Evolutionary conservation across 805 yeast genomes (phyloP).

Genomic region (Yarrowia divulgata): DNA sequence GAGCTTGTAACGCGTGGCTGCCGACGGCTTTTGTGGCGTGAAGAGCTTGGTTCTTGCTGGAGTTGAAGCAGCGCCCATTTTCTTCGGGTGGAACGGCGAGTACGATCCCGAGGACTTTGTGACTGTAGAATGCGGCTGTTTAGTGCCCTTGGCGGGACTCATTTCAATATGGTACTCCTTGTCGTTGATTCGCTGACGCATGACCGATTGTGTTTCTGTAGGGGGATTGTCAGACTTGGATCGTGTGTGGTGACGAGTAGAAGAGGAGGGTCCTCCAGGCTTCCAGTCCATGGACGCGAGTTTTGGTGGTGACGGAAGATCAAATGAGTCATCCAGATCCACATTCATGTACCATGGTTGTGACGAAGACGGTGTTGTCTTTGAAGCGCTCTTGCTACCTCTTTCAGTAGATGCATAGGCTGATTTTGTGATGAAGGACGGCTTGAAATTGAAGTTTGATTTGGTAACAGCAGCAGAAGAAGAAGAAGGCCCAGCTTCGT

Average conservation of each 20-base stretch:
- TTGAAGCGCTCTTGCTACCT: neutral
- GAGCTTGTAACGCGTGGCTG: neutral
- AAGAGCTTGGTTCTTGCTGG: slow-evolving; percentile 22
- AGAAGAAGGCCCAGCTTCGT: neutral
- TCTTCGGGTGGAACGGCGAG: slow-evolving; percentile 25
- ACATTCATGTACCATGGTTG: slow-evolving; percentile 30
- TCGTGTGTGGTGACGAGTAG: neutral
- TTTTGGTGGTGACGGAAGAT: slow-evolving; percentile 36
- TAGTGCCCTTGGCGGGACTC: slow-evolving; percentile 13
- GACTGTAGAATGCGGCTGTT: neutral
- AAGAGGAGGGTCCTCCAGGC: slow-evolving; percentile 2
- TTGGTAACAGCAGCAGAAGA: neutral
- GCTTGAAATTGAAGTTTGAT: slow-evolving; percentile 5
- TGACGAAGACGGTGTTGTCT: slow-evolving; percentile 9
- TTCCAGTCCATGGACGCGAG: slow-evolving; percentile 10
- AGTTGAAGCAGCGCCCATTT: slow-evolving; percentile 15
- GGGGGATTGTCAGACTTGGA: neutral
- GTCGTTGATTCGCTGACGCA: slow-evolving; percentile 27
- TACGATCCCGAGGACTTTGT: slow-evolving; percentile 7
- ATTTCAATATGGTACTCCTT: slow-evolving; percentile 27
- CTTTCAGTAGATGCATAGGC: slow-evolving; percentile 26
- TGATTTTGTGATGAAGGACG: slow-evolving; percentile 17
- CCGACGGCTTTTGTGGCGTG: neutral
- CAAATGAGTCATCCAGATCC: slow-evolving; percentile 34
- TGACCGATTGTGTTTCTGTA: slow-evolving; percentile 4